Evolutionary conservation across 345 rosid species (phyloP), one percentile per base, ranked within the genome.

Genomic region (Linum lewisii): DNA sequence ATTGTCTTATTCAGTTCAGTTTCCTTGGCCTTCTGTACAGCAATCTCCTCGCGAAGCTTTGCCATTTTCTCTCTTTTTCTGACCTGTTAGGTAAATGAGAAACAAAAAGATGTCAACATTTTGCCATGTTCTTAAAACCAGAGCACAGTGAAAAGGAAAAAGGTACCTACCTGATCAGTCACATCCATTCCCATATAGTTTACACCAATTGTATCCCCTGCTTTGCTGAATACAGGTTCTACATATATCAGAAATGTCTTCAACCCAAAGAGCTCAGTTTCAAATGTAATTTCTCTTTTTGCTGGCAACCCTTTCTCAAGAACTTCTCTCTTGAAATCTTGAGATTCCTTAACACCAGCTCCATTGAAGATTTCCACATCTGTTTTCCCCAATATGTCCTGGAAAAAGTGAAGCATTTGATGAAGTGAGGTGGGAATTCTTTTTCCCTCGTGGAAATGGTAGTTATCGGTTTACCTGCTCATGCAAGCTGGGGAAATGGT

Each of bases 141-240:
- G 32, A 26, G 6, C 3, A 6, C 6, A 26, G 32, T 26, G n/a
- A n/a, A n/a, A n/a, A 26, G 32, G 3, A 26, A 26, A 26, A 26
- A 26, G 32, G 32, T 26, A 22, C 58, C 53, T 63, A 90, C 97
- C 96, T 92, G 98, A 69, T 92, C 98, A 51, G 96, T 84, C 36
- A 88, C 81, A 55, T 92, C 98, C 98, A 92, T 92, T 59, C 98
- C 98, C 92, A 92, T 86, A 47, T 88, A 92, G 59, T 92, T 92
- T 51, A 92, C 77, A 57, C 98, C 98, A 64, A 92, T 92, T 9
- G 87, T 88, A 65, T 88, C 96, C 18, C 81, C 76, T 58, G 88
- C 70, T 73, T 88, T 91, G 84, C 83, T 88, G 51, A 82, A 86
- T 57, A 91, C 98, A 38, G 98, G 98, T 60, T 86, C 92, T 21